Evolutionary conservation across 305 asterid species (phyloP).

Genomic region (Fraxinus greggii): DNA sequence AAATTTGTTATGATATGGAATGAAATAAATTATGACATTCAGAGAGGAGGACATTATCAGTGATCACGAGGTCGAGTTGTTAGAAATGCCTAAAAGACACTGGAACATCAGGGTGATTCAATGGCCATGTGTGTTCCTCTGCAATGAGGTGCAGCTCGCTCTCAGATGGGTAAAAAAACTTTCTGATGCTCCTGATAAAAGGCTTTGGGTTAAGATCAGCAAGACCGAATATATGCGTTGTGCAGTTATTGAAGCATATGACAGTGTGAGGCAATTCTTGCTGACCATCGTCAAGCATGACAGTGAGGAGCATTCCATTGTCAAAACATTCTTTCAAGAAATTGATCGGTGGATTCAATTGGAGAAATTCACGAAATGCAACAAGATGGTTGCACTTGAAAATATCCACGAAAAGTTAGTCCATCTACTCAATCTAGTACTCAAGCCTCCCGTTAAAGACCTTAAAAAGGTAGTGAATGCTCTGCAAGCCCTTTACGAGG

Average conservation of each 20-base stretch:
- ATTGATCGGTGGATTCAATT: slow-evolving; percentile 66
- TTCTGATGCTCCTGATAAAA: slow-evolving; percentile 90
- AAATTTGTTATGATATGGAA: slow-evolving; percentile 98
- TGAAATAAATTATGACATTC: slow-evolving; percentile 69
- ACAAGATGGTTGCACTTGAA: slow-evolving; percentile 60
- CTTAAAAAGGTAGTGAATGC: slow-evolving; percentile 76
- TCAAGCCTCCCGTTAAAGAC: slow-evolving; percentile 55
- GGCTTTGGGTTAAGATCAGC: slow-evolving; percentile 88
- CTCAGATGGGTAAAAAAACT: slow-evolving; percentile 87
- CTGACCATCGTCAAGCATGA: slow-evolving; percentile 65
- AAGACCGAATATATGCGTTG: slow-evolving; percentile 86
- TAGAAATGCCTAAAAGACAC: slow-evolving; percentile 74
- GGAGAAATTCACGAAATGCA: slow-evolving; percentile 78
- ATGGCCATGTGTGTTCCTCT: slow-evolving; percentile 94
- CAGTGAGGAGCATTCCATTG: slow-evolving; percentile 79
- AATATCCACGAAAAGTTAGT: slow-evolving; percentile 72
- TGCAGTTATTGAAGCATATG: slow-evolving; percentile 87
- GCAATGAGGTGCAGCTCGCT: slow-evolving; percentile 83
- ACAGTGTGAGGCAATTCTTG: slow-evolving; percentile 66
- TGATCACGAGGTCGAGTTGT: slow-evolving; percentile 86
- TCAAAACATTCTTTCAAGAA: slow-evolving; percentile 77
- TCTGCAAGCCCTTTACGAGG: slow-evolving; percentile 93
- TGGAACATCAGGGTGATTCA: slow-evolving; percentile 93
- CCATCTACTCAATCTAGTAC: slow-evolving; percentile 65
- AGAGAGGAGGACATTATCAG: slow-evolving; percentile 90